Evolutionary conservation across 2,329 filamentous ascomycete genomes (phyloP), one percentile per base, ranked within the genome.

Genomic region (Aspergillus transmontanensis): DNA sequence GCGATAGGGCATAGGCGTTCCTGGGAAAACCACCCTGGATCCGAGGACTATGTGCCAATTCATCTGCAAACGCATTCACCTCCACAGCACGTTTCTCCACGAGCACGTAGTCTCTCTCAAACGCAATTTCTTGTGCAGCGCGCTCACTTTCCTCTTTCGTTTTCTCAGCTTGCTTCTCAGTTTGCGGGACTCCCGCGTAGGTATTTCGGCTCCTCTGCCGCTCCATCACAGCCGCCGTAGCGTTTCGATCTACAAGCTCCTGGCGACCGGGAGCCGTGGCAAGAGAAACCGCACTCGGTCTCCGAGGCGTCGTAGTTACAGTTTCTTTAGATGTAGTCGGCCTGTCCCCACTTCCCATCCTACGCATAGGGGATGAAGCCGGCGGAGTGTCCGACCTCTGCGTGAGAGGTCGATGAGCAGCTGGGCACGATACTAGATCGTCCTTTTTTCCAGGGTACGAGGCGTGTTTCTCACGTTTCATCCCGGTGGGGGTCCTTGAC

Each of bases 41-140:
- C 57, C 88, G 88, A 55, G 91, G 91, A 72, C 91, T 94, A 58
- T 93, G 91, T 51, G 93, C 94, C 74, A 99, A 83, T 78, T 98
- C 94, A 77, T 99, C 95, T 26, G 95, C 95, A 72, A 99, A 90
- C 3, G 95, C 95, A 76, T 99, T 98, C 57, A 99, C 94, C 77
- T 98, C 94, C 12, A 99, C 94, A 23, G 93, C 91, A 68, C 90
- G 89, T 81, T 97, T 97, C 80, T 99, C 95, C 14, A 99, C 92
- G 30, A 98, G 85, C 23, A 99, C 94, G 72, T 98, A 99, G 68
- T 98, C 95, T 68, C 94, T 88, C 75, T 97, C 94, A 70, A 96
- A 91, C 1, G 91, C 91, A 56, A 96, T 89, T 67, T 98, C 94
- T 71, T 96, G 92, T 3, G 92, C 93, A 4, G 90, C 90, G 53